Evolutionary conservation across 148 eudicot species (phyloP).

Genomic region (Simmondsia chinensis): DNA sequence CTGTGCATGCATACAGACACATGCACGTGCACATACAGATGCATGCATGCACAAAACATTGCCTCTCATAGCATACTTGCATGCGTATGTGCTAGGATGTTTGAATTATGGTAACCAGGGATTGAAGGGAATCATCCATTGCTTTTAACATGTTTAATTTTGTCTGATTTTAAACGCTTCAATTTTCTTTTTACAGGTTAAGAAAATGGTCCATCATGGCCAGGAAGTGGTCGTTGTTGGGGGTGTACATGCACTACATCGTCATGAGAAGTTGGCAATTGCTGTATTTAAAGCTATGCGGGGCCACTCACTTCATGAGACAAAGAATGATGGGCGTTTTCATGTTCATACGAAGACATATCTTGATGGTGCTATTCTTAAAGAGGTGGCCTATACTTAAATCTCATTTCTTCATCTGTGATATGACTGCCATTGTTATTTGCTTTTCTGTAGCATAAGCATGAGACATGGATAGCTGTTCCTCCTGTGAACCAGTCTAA

Average conservation of each 20-base stretch:
- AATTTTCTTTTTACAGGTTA: constrained; percentile 48
- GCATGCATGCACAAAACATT: too few relatives aligned
- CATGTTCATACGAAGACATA: constrained; percentile 92
- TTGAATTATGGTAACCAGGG: too few relatives aligned
- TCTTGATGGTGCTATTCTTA: constrained; percentile 94
- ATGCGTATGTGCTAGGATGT: too few relatives aligned
- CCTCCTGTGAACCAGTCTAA: too few relatives aligned
- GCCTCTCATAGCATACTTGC: too few relatives aligned
- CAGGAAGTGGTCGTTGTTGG: constrained; percentile 92
- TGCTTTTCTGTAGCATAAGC: constrained; percentile 15
- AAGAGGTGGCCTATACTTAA: constrained; percentile 71
- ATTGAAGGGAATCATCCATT: too few relatives aligned
- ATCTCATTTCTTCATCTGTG: not conserved
- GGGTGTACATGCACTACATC: constrained; percentile 81
- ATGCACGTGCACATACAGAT: too few relatives aligned
- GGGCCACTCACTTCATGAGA: constrained; percentile 91
- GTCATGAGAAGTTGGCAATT: constrained; percentile 92
- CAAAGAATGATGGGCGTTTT: constrained; percentile 91
- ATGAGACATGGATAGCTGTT: constrained; percentile 96
- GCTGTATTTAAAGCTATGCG: constrained; percentile 97
- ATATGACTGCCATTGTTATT: not conserved
- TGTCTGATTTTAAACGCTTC: not conserved
- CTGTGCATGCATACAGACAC: too few relatives aligned
- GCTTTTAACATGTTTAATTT: too few relatives aligned
- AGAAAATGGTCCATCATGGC: constrained; percentile 79